phyloP scores from a whole-genome alignment of 1,139 yeast species.

The Debaryomyces psychrophilus region DNA sequence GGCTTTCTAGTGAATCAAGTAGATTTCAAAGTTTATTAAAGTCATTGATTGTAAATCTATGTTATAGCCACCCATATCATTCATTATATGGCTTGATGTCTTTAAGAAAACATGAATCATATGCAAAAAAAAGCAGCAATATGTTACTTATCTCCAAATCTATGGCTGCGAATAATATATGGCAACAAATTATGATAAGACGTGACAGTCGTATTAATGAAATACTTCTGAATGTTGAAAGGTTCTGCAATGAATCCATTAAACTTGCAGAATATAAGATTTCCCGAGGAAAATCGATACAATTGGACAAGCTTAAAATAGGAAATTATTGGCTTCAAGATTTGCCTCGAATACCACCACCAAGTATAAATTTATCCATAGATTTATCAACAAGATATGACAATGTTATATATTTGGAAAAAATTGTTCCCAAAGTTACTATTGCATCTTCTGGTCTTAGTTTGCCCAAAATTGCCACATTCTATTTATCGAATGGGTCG shows the following conservation, averaged over 20 bases:
- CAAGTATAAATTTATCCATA: slow-evolving; percentile 56
- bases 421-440: slow-evolving; percentile 47
- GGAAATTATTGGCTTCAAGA: slow-evolving; percentile 61
- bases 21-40: slow-evolving; percentile 61
- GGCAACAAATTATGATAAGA: slow-evolving; percentile 29
- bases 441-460: slow-evolving; percentile 85
- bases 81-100: slow-evolving; percentile 69
- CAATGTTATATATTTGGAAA: slow-evolving; percentile 50
- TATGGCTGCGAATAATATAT: slow-evolving; percentile 52
- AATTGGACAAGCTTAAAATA: slow-evolving; percentile 37
- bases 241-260: slow-evolving; percentile 54
- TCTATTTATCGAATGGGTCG: slow-evolving; percentile 60
- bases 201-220: slow-evolving; percentile 10
- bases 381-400: slow-evolving; percentile 49
- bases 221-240: slow-evolving; percentile 43
- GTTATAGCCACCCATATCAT: slow-evolving; percentile 75
- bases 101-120: slow-evolving; percentile 48
- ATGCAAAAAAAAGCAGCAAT: slow-evolving; percentile 31
- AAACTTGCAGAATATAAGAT: slow-evolving; percentile 54
- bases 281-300: slow-evolving; percentile 35
- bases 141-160: slow-evolving; percentile 50
- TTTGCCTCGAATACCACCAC: slow-evolving; percentile 66
- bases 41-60: slow-evolving; percentile 51
- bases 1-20: slow-evolving; percentile 54
- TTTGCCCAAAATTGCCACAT: slow-evolving; percentile 74